Conservation (phyloP, 805 yeast genomes). For the Pichia membranifaciens region DNA sequence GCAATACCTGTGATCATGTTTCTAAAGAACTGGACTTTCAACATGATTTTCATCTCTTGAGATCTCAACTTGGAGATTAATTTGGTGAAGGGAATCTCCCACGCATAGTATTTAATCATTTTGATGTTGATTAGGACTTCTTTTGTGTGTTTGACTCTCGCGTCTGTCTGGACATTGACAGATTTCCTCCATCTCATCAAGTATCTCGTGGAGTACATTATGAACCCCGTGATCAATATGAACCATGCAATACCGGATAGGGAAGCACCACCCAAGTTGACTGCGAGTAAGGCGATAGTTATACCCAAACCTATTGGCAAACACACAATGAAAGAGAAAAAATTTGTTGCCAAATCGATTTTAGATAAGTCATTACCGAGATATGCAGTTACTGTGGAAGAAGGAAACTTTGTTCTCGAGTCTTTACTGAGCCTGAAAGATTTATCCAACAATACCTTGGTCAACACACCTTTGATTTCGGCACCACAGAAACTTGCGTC, state of each 20-base stretch:
- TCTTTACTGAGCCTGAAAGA: slow-evolving; percentile 54
- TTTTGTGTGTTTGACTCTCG: slow-evolving; percentile 66
- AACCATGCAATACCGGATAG: slow-evolving; percentile 62
- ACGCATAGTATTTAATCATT: slow-evolving; percentile 80
- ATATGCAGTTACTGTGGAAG: slow-evolving; percentile 67
- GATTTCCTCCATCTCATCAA: slow-evolving; percentile 50
- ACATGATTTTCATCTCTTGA: slow-evolving; percentile 56
- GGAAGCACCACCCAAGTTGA: slow-evolving; percentile 67
- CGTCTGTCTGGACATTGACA: slow-evolving; percentile 66
- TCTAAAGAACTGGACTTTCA: slow-evolving; percentile 59
- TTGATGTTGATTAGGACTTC: slow-evolving; percentile 77
- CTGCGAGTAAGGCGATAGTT: slow-evolving; percentile 56
- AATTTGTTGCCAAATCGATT: slow-evolving; percentile 69
- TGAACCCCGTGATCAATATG: slow-evolving; percentile 42
- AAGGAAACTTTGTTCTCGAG: slow-evolving; percentile 55
- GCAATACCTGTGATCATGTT: slow-evolving; percentile 60
- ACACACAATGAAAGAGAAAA: slow-evolving; percentile 56
- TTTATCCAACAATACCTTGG: slow-evolving; percentile 65
- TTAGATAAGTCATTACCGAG: slow-evolving; percentile 80
- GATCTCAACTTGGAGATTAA: slow-evolving; percentile 50
- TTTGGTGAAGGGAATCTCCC: slow-evolving; percentile 77
- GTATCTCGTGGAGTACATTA: slow-evolving; percentile 43
- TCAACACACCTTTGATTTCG: slow-evolving; percentile 61
- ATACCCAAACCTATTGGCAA: slow-evolving; percentile 62
- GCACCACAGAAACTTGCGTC: slow-evolving; percentile 60